Conservation (phyloP, 129 eudicot species). For the Erigeron canadensis region DNA sequence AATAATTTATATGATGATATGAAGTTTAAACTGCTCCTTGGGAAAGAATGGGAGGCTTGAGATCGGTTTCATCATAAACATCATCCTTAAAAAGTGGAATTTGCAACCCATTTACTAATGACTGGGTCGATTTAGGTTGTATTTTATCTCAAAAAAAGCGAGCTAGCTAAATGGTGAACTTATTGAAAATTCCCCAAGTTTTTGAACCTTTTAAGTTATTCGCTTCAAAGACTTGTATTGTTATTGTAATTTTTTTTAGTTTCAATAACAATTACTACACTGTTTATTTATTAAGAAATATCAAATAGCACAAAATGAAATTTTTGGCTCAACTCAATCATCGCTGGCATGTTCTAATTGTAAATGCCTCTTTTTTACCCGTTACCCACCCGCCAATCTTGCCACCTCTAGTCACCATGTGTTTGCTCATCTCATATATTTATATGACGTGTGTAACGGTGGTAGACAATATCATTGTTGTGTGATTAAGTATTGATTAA, state of each 20-base stretch:
- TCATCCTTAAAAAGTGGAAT: not conserved
- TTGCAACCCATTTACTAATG: slow-evolving; percentile 5
- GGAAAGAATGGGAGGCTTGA: slow-evolving; percentile 1
- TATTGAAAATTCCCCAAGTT: too few species aligned
- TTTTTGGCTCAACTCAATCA: not conserved
- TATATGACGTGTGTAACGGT: not conserved
- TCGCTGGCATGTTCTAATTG: not conserved
- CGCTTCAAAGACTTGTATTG: not conserved
- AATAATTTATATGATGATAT: not conserved
- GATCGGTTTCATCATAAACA: not conserved
- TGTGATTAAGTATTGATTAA: not conserved
- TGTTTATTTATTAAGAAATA: not conserved
- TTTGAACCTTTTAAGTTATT: too few species aligned
- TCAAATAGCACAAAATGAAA: not conserved
- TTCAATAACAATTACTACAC: not conserved
- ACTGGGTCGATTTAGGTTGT: not conserved
- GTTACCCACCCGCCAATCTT: not conserved
- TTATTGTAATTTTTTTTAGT: not conserved
- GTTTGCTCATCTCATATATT: slow-evolving; percentile 2
- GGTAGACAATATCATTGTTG: not conserved
- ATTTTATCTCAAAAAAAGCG: too few species aligned
- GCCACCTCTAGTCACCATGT: not conserved
- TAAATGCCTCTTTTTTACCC: not conserved
- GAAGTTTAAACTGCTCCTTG: not conserved
- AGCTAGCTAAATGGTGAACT: too few species aligned